Conservation (phyloP, 1,284 basidiomycete genomes). For the Wallemia hederae region DNA sequence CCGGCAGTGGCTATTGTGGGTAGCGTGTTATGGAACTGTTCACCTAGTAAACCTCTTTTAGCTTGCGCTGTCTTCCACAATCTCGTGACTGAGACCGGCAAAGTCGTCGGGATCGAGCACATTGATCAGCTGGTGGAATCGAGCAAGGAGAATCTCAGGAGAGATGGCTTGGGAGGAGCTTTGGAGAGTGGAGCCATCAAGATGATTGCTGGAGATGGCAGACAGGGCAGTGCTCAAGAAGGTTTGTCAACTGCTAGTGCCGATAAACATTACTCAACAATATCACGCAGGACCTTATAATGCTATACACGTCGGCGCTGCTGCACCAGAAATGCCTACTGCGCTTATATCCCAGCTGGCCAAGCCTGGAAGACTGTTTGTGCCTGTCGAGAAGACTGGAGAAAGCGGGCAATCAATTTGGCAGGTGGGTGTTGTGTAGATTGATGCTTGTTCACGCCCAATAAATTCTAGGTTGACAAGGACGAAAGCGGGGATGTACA, state of each 20-base stretch:
- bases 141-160: constrained; percentile 34
- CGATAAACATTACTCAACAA: constrained; percentile 6
- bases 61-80: constrained; percentile 45
- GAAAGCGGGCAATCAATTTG: constrained; percentile 27
- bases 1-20: constrained; percentile 35
- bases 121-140: constrained; percentile 44
- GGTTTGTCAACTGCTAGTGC: background rate
- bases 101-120: constrained; percentile 74
- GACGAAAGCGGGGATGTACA: constrained; percentile 37
- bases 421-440: constrained; percentile 15
- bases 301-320: constrained; percentile 83
- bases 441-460: too few species aligned
- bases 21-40: too few species aligned
- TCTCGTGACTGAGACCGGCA: constrained; percentile 29
- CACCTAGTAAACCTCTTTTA: too few species aligned
- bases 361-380: constrained; percentile 65
- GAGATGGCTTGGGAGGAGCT: constrained; percentile 31
- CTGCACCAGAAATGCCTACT: constrained; percentile 44
- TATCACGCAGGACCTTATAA: constrained; percentile 41
- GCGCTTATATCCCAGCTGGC: constrained; percentile 44
- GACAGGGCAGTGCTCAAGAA: constrained; percentile 24
- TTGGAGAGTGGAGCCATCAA: constrained; percentile 27
- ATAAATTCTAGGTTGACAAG: constrained; percentile 31
- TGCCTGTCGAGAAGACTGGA: constrained; percentile 37
- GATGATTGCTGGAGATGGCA: constrained; percentile 49